These are phyloP conservation scores for Haplosporangium gracile DNA, from an alignment of 192 early-diverging fungal species.

Conservation along the genomic window DNA sequence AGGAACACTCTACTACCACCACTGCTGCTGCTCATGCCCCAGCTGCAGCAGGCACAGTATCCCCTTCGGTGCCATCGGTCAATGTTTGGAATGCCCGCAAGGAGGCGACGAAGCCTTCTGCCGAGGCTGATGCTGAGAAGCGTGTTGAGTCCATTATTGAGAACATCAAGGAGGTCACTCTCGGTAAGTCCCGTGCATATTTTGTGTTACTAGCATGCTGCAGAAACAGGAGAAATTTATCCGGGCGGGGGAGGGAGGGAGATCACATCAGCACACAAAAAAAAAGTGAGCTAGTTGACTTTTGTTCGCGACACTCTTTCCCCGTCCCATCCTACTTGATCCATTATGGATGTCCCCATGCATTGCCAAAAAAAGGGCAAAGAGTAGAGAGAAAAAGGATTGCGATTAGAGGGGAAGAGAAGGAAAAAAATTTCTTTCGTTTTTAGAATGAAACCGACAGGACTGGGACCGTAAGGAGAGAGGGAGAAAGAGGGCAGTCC, in stretches of 20 bases:
- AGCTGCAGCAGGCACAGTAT: background rate
- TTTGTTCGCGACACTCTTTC: no score
- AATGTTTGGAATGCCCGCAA: conserved; percentile 45
- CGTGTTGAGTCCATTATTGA: conserved; percentile 50
- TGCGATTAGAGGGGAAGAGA: background rate
- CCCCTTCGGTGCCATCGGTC: conserved; percentile 12
- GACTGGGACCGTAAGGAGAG: no score
- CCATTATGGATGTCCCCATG: no score
- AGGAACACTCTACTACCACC: conserved; percentile 22
- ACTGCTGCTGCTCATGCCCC: background rate
- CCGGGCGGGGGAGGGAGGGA: no score
- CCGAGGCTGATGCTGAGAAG: conserved; percentile 39
- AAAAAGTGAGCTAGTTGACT: no score
- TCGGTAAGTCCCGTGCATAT: conserved; percentile 21
- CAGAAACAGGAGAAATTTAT: no score
- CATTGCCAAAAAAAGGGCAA: no score
- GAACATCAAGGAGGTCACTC: conserved; percentile 51
- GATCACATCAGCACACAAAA: no score
- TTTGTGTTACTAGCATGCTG: no score
- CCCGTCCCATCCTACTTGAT: no score
- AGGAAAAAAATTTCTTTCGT: background rate
- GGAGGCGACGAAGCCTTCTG: conserved; percentile 40
- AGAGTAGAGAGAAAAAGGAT: background rate
- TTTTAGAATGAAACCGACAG: background rate
- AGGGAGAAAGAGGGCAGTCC: background rate